Evolutionary conservation across 306 rosid species (phyloP), one percentile per base, ranked within the genome.

Genomic region (Trifolium repens): DNA sequence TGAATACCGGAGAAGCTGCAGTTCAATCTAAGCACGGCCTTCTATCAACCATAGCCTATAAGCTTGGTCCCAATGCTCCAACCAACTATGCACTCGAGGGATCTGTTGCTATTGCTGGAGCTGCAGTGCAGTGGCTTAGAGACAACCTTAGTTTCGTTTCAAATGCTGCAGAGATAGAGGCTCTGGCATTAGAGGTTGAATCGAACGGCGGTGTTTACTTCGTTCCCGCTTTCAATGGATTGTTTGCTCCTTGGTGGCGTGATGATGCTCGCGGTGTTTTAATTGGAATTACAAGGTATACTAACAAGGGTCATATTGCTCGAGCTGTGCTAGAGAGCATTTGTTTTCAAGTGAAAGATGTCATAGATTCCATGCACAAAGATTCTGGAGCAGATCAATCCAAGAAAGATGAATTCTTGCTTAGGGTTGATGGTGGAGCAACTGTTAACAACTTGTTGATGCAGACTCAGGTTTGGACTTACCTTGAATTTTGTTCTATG

Each of bases 191-290:
- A 3, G 43, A 69, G 78, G 97, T 90, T 76, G 91, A 84, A 1
- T 76, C 91, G 63, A 86, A 82, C 0, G 93, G 96, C 26, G 98
- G 96, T 35, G 85, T 94, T 76, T 94, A 94, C 67, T 91, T 94
- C 61, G 98, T 94, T 52, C 97, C 98, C 15, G 97, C 97, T 67
- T 94, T 94, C 37, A 94, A 83, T 80, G 99, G 97, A 37, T 72
- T 94, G 73, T 94, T 86, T 83, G 97, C 99, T 46, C 98, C 99
- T 0, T 92, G 93, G 96, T 94, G 98, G 98, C 89, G 96, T 2
- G 98, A 94, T 14, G 98, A 94, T 81, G 98, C 96, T 84, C 96
- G 98, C 0, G 99, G 97, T 8, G 93, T 94, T 78, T 80, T 83
- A 39, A 77, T 94, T 50, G 99, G 99, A 11, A 86, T 94, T 34